A percentile compares a stretch with the other conserved stretches of the same genome.
phyloP scores from a whole-genome alignment of 768 basidiomycete species.

The Leucocoprinus sp. region DNA sequence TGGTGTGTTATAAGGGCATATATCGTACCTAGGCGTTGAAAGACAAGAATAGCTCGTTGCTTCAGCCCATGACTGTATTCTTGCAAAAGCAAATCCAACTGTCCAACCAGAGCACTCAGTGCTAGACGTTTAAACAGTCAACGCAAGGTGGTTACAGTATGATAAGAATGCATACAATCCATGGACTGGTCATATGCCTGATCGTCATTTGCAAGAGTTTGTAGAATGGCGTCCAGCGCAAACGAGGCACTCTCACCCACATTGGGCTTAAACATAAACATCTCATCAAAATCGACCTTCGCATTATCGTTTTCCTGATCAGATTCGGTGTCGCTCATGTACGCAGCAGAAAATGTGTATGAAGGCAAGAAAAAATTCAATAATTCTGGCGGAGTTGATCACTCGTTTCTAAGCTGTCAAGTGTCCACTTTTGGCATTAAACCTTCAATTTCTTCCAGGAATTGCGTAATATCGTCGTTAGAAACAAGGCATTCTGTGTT shows the following conservation, averaged over 20 bases:
- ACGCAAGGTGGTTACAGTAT: neutral
- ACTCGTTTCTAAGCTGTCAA: neutral
- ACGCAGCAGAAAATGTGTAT: slow-evolving; percentile 2
- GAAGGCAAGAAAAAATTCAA: neutral
- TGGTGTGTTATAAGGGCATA: neutral
- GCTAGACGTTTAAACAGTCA: neutral
- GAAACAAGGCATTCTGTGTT: slow-evolving; percentile 42
- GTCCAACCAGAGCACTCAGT: neutral
- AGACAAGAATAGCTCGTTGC: neutral
- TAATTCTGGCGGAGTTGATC: neutral
- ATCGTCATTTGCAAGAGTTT: neutral
- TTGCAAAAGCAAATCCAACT: neutral
- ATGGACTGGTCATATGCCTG: neutral
- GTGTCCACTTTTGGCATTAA: slow-evolving; percentile 24
- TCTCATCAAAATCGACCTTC: neutral
- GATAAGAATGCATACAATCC: slow-evolving; percentile 2
- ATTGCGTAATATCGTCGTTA: slow-evolving; percentile 46
- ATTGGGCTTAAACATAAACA: neutral
- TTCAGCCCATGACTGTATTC: neutral
- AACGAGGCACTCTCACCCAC: neutral
- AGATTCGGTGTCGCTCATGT: slow-evolving; percentile 45
- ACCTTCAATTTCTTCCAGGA: slow-evolving; percentile 50
- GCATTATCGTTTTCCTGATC: neutral
- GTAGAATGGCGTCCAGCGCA: slow-evolving; percentile 2
- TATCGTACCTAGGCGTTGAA: neutral